Percentiles rank a stretch among this genome's conserved stretches.
These are phyloP conservation scores for Spongiforma sp. DNA, from an alignment of 1,284 basidiomycete genomes.

Conservation along the genomic window DNA sequence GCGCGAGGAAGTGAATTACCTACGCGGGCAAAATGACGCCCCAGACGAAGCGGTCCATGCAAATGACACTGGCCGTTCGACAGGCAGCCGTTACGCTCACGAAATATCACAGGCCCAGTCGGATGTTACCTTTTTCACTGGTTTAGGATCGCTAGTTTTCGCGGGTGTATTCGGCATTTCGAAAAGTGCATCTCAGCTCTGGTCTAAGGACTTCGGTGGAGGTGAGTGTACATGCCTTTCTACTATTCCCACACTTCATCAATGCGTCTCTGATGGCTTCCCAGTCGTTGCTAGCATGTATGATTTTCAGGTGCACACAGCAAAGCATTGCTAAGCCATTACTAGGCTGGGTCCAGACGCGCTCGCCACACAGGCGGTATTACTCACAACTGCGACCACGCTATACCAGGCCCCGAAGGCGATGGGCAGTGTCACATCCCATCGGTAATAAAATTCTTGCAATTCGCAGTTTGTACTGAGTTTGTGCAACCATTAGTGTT, in stretches of 20 bases:
- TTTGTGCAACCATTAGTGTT: conserved; percentile 21
- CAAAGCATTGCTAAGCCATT: conserved; percentile 8
- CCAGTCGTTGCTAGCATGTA: conserved; percentile 34
- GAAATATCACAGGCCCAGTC: conserved; percentile 2
- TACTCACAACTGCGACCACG: conserved; percentile 32
- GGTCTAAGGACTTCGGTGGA: conserved; percentile 37
- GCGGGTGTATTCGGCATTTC: conserved; percentile 25
- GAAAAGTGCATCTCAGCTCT: conserved; percentile 34
- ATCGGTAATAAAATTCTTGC: conserved; percentile 27
- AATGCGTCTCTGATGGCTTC: conserved; percentile 14
- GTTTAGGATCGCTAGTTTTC: conserved; percentile 20
- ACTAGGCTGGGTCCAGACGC: conserved; percentile 31
- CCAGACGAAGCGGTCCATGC: conserved; percentile 14
- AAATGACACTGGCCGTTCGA: conserved; percentile 1
- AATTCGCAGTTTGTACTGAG: not conserved
- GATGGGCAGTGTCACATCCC: conserved; percentile 22
- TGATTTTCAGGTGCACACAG: not conserved
- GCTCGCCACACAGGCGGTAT: conserved; percentile 33
- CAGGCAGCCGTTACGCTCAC: not conserved
- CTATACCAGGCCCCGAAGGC: conserved; percentile 30
- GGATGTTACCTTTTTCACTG: conserved; percentile 19
- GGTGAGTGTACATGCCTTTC: conserved; percentile 15
- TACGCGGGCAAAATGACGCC: conserved; percentile 17
- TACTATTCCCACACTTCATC: not conserved
- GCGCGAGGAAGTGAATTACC: conserved; percentile 22